phyloP scores from a whole-genome alignment of 2,329 filamentous ascomycete genomes.

The Didymella keratinophila region DNA sequence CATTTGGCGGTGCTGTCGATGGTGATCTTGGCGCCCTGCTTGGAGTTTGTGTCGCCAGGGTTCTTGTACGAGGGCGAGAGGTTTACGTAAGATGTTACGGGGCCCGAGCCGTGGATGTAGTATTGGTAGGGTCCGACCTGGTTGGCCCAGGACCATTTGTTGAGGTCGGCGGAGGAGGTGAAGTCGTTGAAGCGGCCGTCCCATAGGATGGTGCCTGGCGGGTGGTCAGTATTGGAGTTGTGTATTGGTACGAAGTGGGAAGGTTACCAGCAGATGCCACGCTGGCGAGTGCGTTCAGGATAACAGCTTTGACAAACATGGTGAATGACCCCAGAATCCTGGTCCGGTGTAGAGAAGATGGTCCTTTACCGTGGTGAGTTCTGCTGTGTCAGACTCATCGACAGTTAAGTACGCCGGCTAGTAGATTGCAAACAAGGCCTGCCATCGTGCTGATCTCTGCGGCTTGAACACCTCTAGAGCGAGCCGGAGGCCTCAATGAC shows the following conservation, averaged over 20 bases:
- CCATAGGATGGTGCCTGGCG: constrained; percentile 64
- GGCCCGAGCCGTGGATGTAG: constrained; percentile 73
- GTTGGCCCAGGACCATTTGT: constrained; percentile 72
- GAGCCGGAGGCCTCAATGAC: constrained; percentile 24
- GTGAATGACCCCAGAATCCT: constrained; percentile 3
- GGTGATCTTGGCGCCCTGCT: constrained; percentile 73
- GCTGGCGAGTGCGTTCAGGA: constrained; percentile 43
- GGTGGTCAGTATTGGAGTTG: not conserved
- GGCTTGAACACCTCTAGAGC: constrained; percentile 16
- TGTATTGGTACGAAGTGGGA: not conserved
- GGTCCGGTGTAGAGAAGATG: not conserved
- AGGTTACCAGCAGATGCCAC: constrained; percentile 42
- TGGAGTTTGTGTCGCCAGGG: constrained; percentile 67
- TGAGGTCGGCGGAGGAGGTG: constrained; percentile 61
- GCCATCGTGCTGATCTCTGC: constrained; percentile 21
- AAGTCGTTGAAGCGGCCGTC: constrained; percentile 72
- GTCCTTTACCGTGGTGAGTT: not conserved
- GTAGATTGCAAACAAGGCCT: constrained; percentile 7
- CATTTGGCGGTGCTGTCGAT: constrained; percentile 71
- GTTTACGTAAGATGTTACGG: constrained; percentile 67
- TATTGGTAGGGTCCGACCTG: constrained; percentile 76
- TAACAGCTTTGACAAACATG: constrained; percentile 44
- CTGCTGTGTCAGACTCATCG: not conserved
- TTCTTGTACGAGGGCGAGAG: constrained; percentile 69
- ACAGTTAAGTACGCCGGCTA: constrained; percentile 32